Evolutionary conservation across 2,329 filamentous ascomycete genomes (phyloP).

Genomic region (Gyromitra esculenta): DNA sequence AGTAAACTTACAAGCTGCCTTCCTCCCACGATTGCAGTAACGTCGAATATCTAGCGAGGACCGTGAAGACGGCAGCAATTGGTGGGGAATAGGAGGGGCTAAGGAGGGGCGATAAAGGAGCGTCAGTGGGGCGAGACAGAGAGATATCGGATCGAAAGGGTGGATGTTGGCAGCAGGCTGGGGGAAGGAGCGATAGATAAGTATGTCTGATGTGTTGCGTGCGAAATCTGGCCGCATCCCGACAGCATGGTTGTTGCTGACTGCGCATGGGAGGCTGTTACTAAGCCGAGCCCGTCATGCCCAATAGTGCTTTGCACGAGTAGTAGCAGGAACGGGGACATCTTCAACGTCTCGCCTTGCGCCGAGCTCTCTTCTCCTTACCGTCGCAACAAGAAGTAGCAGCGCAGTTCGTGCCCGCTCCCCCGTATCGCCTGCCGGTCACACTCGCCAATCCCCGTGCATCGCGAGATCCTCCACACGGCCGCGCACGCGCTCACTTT

Average conservation of each 20-base stretch:
- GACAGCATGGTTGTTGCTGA: constrained; percentile 27
- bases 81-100: constrained; percentile 21
- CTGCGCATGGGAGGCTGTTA: constrained; percentile 22
- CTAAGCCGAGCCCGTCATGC: constrained; percentile 48
- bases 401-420: constrained; percentile 49
- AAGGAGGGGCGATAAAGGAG: constrained; percentile 40
- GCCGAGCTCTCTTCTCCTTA: constrained; percentile 51
- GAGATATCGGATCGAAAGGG: constrained; percentile 33
- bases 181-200: constrained; percentile 24
- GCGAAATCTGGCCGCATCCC: constrained; percentile 47
- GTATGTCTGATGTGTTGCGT: constrained; percentile 35
- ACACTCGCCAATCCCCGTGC: constrained; percentile 45
- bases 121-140: constrained; percentile 30
- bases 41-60: background rate
- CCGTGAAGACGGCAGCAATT: constrained; percentile 18
- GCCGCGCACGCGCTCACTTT: constrained; percentile 37
- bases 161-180: constrained; percentile 9
- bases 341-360: constrained; percentile 51
- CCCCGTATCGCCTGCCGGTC: constrained; percentile 46
- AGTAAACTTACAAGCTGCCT: constrained; percentile 14
- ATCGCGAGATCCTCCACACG: constrained; percentile 39
- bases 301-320: constrained; percentile 35
- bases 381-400: constrained; percentile 50
- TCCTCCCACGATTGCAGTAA: background rate
- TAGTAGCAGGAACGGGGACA: constrained; percentile 46